A percentile compares a stretch with the other conserved stretches of the same genome.
These are phyloP conservation scores for Aureoboletus auriporus DNA, from an alignment of 768 basidiomycete genomes.

Conservation along the genomic window DNA sequence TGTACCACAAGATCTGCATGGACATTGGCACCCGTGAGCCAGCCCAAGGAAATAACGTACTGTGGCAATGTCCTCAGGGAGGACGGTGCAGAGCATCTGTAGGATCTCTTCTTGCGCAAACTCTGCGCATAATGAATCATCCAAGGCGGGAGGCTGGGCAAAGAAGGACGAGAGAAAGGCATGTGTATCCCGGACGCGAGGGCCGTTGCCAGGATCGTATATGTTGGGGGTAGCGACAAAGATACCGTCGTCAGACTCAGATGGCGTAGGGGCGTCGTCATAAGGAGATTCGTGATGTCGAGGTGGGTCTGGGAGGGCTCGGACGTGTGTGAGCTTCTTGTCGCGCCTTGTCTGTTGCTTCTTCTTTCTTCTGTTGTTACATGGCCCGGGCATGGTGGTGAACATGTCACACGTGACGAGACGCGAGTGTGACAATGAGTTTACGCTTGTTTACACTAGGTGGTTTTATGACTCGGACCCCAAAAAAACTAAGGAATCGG, in stretches of 20 bases:
- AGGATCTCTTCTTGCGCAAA: conserved; percentile 74
- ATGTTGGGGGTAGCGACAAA: conserved; percentile 55
- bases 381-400: conserved; percentile 56
- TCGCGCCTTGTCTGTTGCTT: conserved; percentile 33
- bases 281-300: conserved; percentile 3
- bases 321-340: conserved; percentile 16
- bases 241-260: conserved; percentile 3
- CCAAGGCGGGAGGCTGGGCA: conserved; percentile 57
- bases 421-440: conserved; percentile 28
- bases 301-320: background rate
- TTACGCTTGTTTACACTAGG: conserved; percentile 14
- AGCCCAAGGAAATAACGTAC: conserved; percentile 37
- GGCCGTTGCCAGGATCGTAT: conserved; percentile 75
- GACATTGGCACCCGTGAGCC: background rate
- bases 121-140: conserved; percentile 69
- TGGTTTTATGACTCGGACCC: conserved; percentile 16
- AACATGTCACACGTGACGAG: conserved; percentile 29
- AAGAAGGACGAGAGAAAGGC: conserved; percentile 66
- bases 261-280: background rate
- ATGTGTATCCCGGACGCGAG: conserved; percentile 64
- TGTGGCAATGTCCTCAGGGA: conserved; percentile 69
- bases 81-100: conserved; percentile 64
- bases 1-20: conserved; percentile 74
- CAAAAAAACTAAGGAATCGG: conserved; percentile 3
- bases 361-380: conserved; percentile 48